Base-by-base conservation (phyloP, 2,329 filamentous ascomycete species). In the Penicillium sp. region DNA sequence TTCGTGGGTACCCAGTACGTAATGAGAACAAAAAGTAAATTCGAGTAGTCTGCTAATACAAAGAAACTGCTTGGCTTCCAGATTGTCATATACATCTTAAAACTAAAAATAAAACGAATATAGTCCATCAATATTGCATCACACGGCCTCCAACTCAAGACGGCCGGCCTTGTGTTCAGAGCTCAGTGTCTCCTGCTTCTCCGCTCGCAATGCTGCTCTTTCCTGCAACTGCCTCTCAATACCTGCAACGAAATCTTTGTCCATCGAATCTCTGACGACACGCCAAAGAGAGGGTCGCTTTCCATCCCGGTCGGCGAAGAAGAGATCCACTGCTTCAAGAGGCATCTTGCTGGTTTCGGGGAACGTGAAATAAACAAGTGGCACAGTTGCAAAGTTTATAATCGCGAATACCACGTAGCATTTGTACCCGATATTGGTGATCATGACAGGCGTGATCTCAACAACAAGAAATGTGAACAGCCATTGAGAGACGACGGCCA, bases 191-290 rank as follows among this genome's bases (percentile, higher is more conserved):
- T 56, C 57, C 16, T 33, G 24, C 9, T 29, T 37, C 6, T 49
- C 49, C 8, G 46, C 31, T 22, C 53, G 22, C 13, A 46, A 39
- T 19, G 19, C 35, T n/a, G 55, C 56, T 27, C 55, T 47, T 7
- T 82, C 85, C 86, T 55, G 48, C 13, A 60, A 39, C 31, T 58
- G 52, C 13, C 49, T 37, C 29, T 53, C 44, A 42, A 60, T 21
- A 1, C 44, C 56, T 8, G 22, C n/a, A 7, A 60, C 56, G 26
- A 58, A 60, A 27, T 58, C 52, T 9, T 52, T 53, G 21, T 58
- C 46, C n/a, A 26, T 39, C 6, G 58, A 60, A 47, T 60, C 58
- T n/a, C 22, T 44, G 22, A 61, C 56, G 21, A 60, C 57, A 7
- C 51, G 46, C 47, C 55, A 61, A 29, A 61, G 42, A 9, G 57